A percentile compares a stretch with the other conserved stretches of the same genome.
phyloP scores from a whole-genome alignment of 1,284 basidiomycete genomes.

The Porogramme epimiltina region DNA sequence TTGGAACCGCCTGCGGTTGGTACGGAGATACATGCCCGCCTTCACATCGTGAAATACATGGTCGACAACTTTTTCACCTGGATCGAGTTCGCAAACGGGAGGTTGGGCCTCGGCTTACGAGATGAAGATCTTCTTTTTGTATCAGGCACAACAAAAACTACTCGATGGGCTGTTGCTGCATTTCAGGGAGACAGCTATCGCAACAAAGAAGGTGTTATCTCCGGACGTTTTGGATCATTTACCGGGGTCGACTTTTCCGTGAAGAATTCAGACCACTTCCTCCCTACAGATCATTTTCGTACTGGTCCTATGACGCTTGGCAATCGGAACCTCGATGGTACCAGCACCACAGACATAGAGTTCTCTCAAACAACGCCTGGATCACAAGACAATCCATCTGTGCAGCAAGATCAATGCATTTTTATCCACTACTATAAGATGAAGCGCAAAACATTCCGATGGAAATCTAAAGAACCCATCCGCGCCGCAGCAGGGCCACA shows the following conservation, averaged over 20 bases:
- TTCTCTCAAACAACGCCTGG: no score
- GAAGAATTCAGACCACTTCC: conserved; percentile 1
- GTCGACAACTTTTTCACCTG: conserved; percentile 21
- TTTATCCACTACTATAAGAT: conserved; percentile 27
- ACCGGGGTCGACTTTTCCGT: conserved; percentile 3
- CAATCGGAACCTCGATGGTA: no score
- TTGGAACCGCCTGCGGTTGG: conserved; percentile 1
- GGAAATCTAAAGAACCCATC: conserved; percentile 6
- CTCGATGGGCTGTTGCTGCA: conserved; percentile 19
- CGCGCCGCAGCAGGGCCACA: conserved; percentile 20
- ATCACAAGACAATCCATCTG: no score
- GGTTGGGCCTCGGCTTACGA: conserved; percentile 3
- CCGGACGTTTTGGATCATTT: not conserved
- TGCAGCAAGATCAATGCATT: conserved; percentile 16
- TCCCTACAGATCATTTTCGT: not conserved
- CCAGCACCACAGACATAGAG: no score
- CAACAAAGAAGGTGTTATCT: conserved; percentile 1
- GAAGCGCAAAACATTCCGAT: conserved; percentile 14
- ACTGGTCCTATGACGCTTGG: not conserved
- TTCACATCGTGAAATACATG: conserved; percentile 13
- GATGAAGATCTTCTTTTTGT: conserved; percentile 19
- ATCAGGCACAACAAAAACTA: conserved; percentile 17
- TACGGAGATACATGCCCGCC: not conserved
- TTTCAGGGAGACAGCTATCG: conserved; percentile 4
- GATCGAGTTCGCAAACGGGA: conserved; percentile 21